These are phyloP conservation scores for Ophiocordyceps camponoti-saundersi DNA, from an alignment of 2,329 filamentous ascomycete genomes.

Conservation along the genomic window DNA sequence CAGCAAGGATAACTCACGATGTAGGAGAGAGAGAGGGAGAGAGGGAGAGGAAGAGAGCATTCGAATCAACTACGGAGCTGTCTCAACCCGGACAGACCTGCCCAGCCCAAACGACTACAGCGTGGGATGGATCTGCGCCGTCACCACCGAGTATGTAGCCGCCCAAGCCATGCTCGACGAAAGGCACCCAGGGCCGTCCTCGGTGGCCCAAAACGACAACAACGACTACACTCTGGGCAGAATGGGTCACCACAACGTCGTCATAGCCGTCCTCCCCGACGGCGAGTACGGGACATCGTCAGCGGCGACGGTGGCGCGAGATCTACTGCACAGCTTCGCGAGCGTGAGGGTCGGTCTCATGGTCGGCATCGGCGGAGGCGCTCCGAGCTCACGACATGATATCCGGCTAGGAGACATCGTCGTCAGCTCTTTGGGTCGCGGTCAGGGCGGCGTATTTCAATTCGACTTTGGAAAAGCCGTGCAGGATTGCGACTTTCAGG, in stretches of 20 bases:
- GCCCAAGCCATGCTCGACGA: constrained; percentile 22
- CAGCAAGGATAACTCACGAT: neutral
- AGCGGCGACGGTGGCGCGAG: constrained; percentile 8
- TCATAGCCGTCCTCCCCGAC: constrained; percentile 3
- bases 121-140: constrained; percentile 26
- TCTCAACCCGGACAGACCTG: neutral
- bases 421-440: constrained; percentile 1
- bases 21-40: no score
- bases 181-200: constrained; percentile 2
- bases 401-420: constrained; percentile 14
- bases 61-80: no score
- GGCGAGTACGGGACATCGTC: constrained; percentile 2
- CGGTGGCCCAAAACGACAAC: constrained; percentile 6
- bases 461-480: constrained; percentile 8
- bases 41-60: no score
- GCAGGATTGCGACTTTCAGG: constrained; percentile 2
- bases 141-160: constrained; percentile 17
- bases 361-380: constrained; percentile 11
- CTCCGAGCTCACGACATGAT: constrained; percentile 14
- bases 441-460: constrained; percentile 6
- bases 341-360: constrained; percentile 9
- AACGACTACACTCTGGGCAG: constrained; percentile 4
- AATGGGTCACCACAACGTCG: constrained; percentile 5
- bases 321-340: constrained; percentile 12
- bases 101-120: constrained; percentile 11